Evolutionary conservation across 2,329 filamentous ascomycete genomes (phyloP).

Genomic region (Mycosphaerella arachidis): DNA sequence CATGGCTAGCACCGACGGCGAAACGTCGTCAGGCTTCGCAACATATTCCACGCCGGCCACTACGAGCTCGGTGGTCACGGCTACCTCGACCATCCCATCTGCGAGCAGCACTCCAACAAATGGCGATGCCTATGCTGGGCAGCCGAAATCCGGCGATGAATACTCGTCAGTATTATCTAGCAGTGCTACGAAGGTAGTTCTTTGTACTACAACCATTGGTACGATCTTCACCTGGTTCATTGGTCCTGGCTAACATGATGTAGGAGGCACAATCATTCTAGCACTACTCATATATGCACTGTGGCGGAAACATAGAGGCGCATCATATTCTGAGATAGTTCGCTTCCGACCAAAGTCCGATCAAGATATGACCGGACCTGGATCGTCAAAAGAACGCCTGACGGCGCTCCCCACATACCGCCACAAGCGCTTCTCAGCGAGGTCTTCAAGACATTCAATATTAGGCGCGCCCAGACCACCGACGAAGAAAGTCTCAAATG

Average conservation of each 20-base stretch:
- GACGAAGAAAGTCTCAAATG: not conserved
- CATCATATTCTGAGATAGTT: conserved; percentile 23
- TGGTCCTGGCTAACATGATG: not conserved
- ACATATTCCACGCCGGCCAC: not conserved
- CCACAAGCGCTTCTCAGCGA: conserved; percentile 23
- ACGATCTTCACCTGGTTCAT: conserved; percentile 1
- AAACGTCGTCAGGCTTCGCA: not conserved
- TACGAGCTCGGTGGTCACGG: not conserved
- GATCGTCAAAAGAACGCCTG: conserved; percentile 3
- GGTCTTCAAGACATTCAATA: conserved; percentile 20
- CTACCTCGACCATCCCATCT: not conserved
- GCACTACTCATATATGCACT: conserved; percentile 18
- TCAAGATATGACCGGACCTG: conserved; percentile 14
- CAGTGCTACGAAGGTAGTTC: conserved; percentile 18
- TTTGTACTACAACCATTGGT: conserved; percentile 24
- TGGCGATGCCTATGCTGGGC: not conserved
- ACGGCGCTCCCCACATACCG: conserved; percentile 26
- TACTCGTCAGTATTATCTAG: conserved; percentile 8
- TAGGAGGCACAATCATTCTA: not conserved
- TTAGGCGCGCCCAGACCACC: not conserved
- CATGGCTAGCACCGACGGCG: not conserved
- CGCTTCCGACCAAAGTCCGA: conserved; percentile 19
- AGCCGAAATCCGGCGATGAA: not conserved
- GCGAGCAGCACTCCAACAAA: not conserved
- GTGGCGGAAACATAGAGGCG: conserved; percentile 22